Conservation (phyloP, 257 asterid species). For the Catharanthus roseus region DNA sequence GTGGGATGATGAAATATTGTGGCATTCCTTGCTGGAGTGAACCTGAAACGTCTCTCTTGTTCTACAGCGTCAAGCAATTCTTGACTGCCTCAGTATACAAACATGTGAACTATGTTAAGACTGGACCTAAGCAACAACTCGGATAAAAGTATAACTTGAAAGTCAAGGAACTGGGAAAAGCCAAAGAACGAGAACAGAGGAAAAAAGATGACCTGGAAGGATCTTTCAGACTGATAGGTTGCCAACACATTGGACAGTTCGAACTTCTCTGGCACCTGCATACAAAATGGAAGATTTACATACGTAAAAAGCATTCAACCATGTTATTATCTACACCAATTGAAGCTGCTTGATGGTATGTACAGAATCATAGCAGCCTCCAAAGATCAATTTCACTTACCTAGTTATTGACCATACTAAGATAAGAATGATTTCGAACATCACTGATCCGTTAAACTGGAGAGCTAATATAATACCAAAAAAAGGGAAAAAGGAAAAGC, state of each 20-base stretch:
- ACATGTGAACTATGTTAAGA: not conserved
- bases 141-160: slow-evolving; percentile 5
- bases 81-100: slow-evolving; percentile 53
- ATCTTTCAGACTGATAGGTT: slow-evolving; percentile 75
- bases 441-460: not conserved
- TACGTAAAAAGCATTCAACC: not conserved
- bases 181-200: slow-evolving; percentile 12
- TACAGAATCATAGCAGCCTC: not conserved
- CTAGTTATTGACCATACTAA: not conserved
- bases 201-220: slow-evolving; percentile 48
- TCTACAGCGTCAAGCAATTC: slow-evolving; percentile 89
- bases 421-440: not conserved
- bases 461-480: not conserved
- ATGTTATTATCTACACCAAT: not conserved
- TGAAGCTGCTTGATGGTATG: not conserved
- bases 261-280: slow-evolving; percentile 97
- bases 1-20: slow-evolving; percentile 69
- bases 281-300: slow-evolving; percentile 4
- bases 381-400: too few relatives aligned
- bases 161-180: not conserved
- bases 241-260: slow-evolving; percentile 98
- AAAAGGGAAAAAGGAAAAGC: not conserved
- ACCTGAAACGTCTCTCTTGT: slow-evolving; percentile 57
- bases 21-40: slow-evolving; percentile 58
- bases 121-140: slow-evolving; percentile 1